A percentile compares a stretch with the other conserved stretches of the same genome.
Conservation (phyloP, 2,329 filamentous ascomycete species). For the Lachnellula arida region DNA sequence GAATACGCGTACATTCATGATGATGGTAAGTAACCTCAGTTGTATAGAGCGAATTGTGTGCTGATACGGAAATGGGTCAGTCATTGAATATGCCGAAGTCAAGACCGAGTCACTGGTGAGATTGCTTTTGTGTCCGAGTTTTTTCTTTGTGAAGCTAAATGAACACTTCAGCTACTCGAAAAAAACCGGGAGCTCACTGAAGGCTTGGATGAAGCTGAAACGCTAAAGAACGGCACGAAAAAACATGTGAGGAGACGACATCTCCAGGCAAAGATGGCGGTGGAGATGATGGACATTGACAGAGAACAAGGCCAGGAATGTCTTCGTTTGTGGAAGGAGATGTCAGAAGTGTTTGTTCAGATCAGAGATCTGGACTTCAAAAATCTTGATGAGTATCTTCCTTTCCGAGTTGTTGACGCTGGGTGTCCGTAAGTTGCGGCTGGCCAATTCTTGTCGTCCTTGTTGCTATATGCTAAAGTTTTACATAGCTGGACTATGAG, state of each 20-base stretch:
- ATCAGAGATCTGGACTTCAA: neutral
- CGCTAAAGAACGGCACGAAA: neutral
- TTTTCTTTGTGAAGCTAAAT: neutral
- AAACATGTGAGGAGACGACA: neutral
- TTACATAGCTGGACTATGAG: neutral
- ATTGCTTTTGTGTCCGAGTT: neutral
- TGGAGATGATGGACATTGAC: neutral
- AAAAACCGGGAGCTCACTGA: neutral
- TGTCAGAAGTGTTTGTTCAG: neutral
- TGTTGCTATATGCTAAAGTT: neutral
- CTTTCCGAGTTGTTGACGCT: neutral
- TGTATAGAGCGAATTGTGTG: neutral
- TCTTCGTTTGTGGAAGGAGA: neutral
- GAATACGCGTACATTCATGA: neutral
- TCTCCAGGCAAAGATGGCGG: neutral
- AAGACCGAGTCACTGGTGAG: neutral
- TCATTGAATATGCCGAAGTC: neutral
- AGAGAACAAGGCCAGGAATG: neutral
- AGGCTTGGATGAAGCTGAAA: neutral
- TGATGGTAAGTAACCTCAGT: neutral
- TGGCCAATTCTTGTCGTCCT: neutral
- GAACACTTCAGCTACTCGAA: neutral
- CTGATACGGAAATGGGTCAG: neutral
- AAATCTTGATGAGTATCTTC: neutral
- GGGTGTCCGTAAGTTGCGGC: neutral